phyloP scores from a whole-genome alignment of 1,284 basidiomycete genomes.

The Ceratobasidium sp. region DNA sequence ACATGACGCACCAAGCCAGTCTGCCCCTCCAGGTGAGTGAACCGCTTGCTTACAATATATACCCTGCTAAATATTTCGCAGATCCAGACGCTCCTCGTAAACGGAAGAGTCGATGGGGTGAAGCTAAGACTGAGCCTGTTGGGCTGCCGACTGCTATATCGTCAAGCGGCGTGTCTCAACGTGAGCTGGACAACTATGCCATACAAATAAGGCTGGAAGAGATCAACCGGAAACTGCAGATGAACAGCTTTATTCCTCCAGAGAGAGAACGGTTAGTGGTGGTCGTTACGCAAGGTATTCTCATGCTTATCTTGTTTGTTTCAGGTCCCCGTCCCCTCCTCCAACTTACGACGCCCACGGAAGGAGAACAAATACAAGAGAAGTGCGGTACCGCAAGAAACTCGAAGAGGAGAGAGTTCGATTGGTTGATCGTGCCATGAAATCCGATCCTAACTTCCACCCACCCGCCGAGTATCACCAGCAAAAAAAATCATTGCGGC shows the following conservation, averaged over 20 bases:
- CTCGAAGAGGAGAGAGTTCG: conserved; percentile 96
- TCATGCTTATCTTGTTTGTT: conserved; percentile 30
- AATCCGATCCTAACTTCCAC: conserved; percentile 96
- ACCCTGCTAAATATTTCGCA: conserved; percentile 60
- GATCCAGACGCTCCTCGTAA: conserved; percentile 87
- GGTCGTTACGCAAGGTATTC: neutral
- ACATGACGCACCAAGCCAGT: conserved; percentile 65
- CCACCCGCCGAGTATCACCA: conserved; percentile 97
- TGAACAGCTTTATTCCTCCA: conserved; percentile 95
- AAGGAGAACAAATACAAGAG: conserved; percentile 96
- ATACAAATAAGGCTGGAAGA: conserved; percentile 96
- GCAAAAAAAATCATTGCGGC: conserved; percentile 88
- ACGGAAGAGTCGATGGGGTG: conserved; percentile 95
- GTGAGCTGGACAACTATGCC: conserved; percentile 94
- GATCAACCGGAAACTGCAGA: conserved; percentile 92
- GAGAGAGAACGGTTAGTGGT: conserved; percentile 80
- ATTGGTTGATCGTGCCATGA: conserved; percentile 95
- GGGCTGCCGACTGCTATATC: conserved; percentile 93
- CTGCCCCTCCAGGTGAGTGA: conserved; percentile 50
- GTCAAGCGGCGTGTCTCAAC: conserved; percentile 88
- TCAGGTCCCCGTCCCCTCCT: conserved; percentile 92
- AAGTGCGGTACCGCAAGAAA: conserved; percentile 97
- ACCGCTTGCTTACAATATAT: conserved; percentile 47
- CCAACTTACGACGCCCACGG: conserved; percentile 98
- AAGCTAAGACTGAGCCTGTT: conserved; percentile 86